phyloP scores from a whole-genome alignment of 176 grass and related monocot genomes.

The Musa itinerans region DNA sequence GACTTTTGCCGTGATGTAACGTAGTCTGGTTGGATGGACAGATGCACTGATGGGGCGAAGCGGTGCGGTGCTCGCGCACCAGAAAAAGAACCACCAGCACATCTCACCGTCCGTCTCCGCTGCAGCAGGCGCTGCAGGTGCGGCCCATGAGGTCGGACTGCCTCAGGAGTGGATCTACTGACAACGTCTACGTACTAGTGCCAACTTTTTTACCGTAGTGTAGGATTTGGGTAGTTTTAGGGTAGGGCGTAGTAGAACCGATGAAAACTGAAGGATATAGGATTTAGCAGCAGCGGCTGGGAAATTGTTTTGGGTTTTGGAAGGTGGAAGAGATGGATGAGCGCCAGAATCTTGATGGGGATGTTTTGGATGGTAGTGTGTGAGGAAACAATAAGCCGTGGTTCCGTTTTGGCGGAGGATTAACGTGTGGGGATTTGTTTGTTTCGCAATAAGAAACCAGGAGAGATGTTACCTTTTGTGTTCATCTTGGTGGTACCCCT shows the following conservation, averaged over 20 bases:
- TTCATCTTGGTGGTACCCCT: too few relatives aligned
- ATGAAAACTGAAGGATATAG: not conserved
- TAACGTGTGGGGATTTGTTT: too few relatives aligned
- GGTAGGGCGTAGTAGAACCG: not conserved
- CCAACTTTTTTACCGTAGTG: not conserved
- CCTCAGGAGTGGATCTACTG: slow-evolving; percentile 25
- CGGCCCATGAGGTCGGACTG: slow-evolving; percentile 26
- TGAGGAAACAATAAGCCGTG: too few relatives aligned
- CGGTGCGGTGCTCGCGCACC: slow-evolving; percentile 42
- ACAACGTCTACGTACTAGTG: not conserved
- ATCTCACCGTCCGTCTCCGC: not conserved
- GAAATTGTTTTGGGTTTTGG: not conserved
- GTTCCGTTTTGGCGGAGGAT: too few relatives aligned
- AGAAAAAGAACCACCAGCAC: slow-evolving; percentile 16
- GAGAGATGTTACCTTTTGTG: too few relatives aligned
- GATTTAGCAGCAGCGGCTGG: not conserved
- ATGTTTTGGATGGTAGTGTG: too few relatives aligned
- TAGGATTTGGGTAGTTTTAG: not conserved
- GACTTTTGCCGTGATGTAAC: too few relatives aligned
- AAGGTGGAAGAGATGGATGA: not conserved
- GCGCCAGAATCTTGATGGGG: too few relatives aligned
- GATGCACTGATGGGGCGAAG: slow-evolving; percentile 64
- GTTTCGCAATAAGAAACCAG: too few relatives aligned
- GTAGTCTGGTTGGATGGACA: slow-evolving; percentile 10
- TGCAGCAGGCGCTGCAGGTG: not conserved